A percentile compares a stretch with the other conserved stretches of the same genome.
These are phyloP conservation scores for Diplodia sapinea DNA, from an alignment of 2,329 filamentous ascomycete species.

Conservation along the genomic window DNA sequence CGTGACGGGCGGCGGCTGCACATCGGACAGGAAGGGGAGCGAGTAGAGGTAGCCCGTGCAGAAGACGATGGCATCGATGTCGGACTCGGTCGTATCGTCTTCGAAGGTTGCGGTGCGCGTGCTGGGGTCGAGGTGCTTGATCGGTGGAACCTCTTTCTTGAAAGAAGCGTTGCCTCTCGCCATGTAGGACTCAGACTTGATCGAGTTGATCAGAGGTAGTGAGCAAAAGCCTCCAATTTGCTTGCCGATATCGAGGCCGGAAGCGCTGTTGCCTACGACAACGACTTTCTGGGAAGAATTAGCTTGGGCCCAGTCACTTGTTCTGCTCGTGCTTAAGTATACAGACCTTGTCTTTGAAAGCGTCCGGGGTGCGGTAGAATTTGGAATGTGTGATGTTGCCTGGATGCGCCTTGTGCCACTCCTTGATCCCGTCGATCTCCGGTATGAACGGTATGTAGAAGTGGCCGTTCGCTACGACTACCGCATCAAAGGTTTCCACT, in stretches of 20 bases:
- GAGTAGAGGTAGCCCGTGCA: conserved; percentile 90
- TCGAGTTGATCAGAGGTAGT: conserved; percentile 68
- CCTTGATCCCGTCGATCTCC: conserved; percentile 47
- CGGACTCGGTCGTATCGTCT: conserved; percentile 67
- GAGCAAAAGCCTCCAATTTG: conserved; percentile 71
- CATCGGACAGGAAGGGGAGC: conserved; percentile 69
- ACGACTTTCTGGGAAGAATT: conserved; percentile 67
- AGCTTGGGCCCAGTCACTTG: not conserved
- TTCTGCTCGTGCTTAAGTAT: not conserved
- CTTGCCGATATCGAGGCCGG: conserved; percentile 79
- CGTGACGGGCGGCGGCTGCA: conserved; percentile 63
- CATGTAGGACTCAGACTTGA: conserved; percentile 59
- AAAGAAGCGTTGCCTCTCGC: conserved; percentile 45
- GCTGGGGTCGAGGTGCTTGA: conserved; percentile 59
- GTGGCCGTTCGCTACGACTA: conserved; percentile 56
- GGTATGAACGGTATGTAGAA: conserved; percentile 56
- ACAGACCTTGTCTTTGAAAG: conserved; percentile 60
- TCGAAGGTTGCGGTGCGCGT: conserved; percentile 69
- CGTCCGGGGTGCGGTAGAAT: conserved; percentile 71
- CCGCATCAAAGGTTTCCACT: conserved; percentile 61
- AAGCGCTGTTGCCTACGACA: conserved; percentile 83
- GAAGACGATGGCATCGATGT: conserved; percentile 80
- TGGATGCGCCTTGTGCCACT: conserved; percentile 50
- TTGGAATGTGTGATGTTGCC: conserved; percentile 66
- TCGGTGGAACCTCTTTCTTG: conserved; percentile 64